A percentile compares a stretch with the other conserved stretches of the same genome.
These are phyloP conservation scores for Carex kokanica DNA, from an alignment of 176 grass and related monocot species.

Conservation along the genomic window DNA sequence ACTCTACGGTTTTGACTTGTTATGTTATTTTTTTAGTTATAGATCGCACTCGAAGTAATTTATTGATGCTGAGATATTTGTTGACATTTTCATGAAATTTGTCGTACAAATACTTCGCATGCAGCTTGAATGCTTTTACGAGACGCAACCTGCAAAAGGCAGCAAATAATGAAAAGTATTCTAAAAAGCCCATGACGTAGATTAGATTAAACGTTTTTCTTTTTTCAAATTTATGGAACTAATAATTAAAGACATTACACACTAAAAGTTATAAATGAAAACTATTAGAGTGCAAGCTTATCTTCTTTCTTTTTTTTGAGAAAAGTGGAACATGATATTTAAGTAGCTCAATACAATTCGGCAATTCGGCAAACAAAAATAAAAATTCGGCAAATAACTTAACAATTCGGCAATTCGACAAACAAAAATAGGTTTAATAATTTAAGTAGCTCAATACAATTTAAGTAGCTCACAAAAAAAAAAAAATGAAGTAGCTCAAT, in stretches of 20 bases:
- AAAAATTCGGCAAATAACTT: no score
- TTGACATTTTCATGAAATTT: conserved; percentile 71
- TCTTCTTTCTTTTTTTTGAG: background rate
- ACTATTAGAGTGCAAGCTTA: conserved; percentile 3
- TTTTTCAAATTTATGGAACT: background rate
- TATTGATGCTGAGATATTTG: background rate
- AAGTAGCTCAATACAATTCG: no score
- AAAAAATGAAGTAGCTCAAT: no score
- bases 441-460: no score
- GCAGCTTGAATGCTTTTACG: conserved; percentile 49
- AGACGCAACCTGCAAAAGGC: conserved; percentile 45
- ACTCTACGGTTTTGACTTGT: no score
- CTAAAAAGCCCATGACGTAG: background rate
- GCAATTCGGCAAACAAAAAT: no score
- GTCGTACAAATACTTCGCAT: conserved; percentile 70
- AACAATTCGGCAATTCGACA: no score
- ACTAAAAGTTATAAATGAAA: background rate
- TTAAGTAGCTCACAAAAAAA: no score
- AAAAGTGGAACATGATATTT: background rate
- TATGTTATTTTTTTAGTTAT: no score
- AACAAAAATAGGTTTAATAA: no score
- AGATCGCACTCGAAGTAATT: background rate
- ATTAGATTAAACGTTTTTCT: background rate
- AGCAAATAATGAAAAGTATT: background rate
- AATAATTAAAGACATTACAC: background rate